Conservation (phyloP, 495 filamentous ascomycete species). For the Rhypophila decipiens region DNA sequence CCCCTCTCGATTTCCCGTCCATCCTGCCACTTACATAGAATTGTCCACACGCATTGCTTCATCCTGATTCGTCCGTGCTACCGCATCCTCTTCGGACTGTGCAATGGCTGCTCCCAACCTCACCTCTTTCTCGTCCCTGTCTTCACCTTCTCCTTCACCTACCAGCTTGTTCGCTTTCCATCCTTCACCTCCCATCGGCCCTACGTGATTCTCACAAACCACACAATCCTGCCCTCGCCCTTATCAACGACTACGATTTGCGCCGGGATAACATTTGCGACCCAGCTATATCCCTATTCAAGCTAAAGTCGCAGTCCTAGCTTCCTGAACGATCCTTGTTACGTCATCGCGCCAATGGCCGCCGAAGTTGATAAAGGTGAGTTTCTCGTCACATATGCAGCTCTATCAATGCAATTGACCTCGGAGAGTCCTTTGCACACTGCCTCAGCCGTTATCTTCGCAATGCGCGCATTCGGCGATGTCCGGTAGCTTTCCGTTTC, state of each 20-base stretch:
- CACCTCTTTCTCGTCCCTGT: constrained; percentile 6
- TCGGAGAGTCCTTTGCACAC: neutral
- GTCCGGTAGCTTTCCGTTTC: neutral
- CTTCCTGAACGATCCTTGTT: too few species aligned
- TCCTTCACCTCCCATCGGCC: too few species aligned
- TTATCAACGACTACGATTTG: too few species aligned
- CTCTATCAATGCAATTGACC: neutral
- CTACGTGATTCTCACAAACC: too few species aligned
- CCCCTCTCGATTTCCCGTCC: neutral
- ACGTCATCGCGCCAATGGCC: constrained; percentile 40
- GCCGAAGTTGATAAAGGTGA: constrained; percentile 38
- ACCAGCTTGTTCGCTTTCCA: constrained; percentile 2
- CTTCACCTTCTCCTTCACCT: constrained; percentile 1
- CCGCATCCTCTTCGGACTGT: constrained; percentile 12
- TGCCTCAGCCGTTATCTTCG: neutral
- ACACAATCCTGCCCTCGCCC: too few species aligned
- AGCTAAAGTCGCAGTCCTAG: too few species aligned
- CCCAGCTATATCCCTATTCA: too few species aligned
- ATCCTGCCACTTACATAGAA: neutral
- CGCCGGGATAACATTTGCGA: too few species aligned
- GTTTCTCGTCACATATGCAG: neutral
- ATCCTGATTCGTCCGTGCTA: constrained; percentile 18
- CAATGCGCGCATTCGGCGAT: neutral
- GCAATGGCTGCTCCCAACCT: constrained; percentile 9
- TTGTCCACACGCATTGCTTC: neutral